These are phyloP conservation scores for Vanrija sp. DNA, from an alignment of 1,284 basidiomycete genomes.

Conservation along the genomic window DNA sequence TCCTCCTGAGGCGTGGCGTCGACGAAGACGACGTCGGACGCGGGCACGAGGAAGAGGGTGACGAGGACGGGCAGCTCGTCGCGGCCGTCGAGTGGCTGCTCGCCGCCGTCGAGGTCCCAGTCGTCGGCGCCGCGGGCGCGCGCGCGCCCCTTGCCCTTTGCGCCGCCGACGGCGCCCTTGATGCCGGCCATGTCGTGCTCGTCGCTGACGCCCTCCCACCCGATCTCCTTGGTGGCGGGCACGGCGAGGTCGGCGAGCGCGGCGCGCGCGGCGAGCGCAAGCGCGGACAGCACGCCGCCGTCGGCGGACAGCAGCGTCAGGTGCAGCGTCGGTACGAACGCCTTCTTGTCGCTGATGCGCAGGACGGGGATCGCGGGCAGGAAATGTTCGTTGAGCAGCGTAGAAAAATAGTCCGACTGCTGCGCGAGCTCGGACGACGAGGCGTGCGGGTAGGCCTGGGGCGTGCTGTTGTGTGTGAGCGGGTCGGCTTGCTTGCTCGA, in stretches of 20 bases:
- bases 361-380: constrained; percentile 40
- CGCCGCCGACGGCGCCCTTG: constrained; percentile 41
- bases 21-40: constrained; percentile 29
- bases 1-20: constrained; percentile 47
- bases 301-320: constrained; percentile 29
- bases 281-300: constrained; percentile 29
- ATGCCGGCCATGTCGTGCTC: constrained; percentile 34
- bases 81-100: constrained; percentile 24
- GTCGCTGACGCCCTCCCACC: constrained; percentile 30
- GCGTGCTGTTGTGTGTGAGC: constrained; percentile 32
- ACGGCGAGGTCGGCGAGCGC: constrained; percentile 43
- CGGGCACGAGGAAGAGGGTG: constrained; percentile 43
- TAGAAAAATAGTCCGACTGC: constrained; percentile 34
- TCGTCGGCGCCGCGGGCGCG: constrained; percentile 41
- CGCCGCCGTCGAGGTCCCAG: constrained; percentile 45
- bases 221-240: constrained; percentile 41
- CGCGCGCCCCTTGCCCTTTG: constrained; percentile 29
- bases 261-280: constrained; percentile 39
- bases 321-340: constrained; percentile 39
- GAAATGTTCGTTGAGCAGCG: constrained; percentile 42
- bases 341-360: constrained; percentile 22
- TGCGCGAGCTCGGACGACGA: constrained; percentile 20
- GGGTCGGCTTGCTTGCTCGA: not conserved
- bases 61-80: constrained; percentile 43
- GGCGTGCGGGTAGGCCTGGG: constrained; percentile 42